Evolutionary conservation across 768 basidiomycete genomes (phyloP).

Genomic region (Boletus subparvulus): DNA sequence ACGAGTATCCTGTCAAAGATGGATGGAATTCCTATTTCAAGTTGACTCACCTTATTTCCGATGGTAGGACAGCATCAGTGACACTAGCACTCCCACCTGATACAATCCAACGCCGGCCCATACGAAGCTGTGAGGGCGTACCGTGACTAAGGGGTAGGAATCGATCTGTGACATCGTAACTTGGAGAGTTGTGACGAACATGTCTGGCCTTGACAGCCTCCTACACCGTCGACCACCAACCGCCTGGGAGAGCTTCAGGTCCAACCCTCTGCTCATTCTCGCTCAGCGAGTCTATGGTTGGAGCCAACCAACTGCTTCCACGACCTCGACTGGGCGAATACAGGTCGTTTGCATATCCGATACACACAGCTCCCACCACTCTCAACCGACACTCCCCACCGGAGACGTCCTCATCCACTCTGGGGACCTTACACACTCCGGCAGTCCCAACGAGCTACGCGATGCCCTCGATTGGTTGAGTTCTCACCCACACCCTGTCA

Average conservation of each 20-base stretch:
- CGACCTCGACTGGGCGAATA: background rate
- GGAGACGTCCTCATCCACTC: constrained; percentile 10
- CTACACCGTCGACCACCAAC: constrained; percentile 7
- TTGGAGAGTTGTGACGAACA: background rate
- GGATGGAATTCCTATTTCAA: no score
- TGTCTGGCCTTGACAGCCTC: constrained; percentile 4
- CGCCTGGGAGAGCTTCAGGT: constrained; percentile 4
- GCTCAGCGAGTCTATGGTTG: constrained; percentile 4
- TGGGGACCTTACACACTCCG: constrained; percentile 7
- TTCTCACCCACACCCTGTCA: constrained; percentile 8
- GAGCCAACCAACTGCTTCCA: background rate
- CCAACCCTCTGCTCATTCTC: constrained; percentile 7
- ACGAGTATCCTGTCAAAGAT: no score
- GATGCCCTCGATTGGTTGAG: constrained; percentile 10
- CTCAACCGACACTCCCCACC: constrained; percentile 1
- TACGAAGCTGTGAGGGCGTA: no score
- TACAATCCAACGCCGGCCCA: no score
- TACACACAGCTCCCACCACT: constrained; percentile 3
- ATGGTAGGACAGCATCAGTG: no score
- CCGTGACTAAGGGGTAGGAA: no score
- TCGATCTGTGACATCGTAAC: no score
- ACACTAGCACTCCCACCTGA: no score
- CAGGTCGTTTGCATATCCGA: constrained; percentile 7
- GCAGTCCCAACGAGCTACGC: background rate
- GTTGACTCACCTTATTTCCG: no score